Evolutionary conservation across 2,329 filamentous ascomycete species (phyloP).

Genomic region (Neopestalotiopsis sp.): DNA sequence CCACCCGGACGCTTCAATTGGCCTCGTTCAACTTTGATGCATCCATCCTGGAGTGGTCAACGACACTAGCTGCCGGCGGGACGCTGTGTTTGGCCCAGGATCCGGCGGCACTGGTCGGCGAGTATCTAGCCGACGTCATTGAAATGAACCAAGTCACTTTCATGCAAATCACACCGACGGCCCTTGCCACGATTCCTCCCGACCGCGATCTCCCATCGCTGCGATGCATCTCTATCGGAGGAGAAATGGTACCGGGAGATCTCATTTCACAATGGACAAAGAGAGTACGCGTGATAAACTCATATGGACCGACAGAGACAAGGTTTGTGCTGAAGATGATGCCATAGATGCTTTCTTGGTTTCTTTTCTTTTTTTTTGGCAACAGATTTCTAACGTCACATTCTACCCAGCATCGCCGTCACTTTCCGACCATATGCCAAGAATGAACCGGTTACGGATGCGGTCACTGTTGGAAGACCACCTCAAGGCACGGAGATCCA

Average conservation of each 20-base stretch:
- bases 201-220: not conserved
- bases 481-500: not conserved
- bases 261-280: not conserved
- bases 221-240: not conserved
- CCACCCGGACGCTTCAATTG: not conserved
- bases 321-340: not conserved
- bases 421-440: not conserved
- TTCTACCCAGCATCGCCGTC: not conserved
- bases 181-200: not conserved
- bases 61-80: not conserved
- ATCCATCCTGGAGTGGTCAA: not conserved
- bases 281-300: not conserved
- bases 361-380: too few relatives aligned
- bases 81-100: not conserved
- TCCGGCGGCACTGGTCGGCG: not conserved
- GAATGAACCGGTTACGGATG: not conserved
- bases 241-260: not conserved
- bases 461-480: not conserved
- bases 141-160: not conserved
- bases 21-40: not conserved
- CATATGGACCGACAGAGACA: constrained; percentile 1
- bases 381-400: not conserved
- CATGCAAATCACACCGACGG: not conserved
- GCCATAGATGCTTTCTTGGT: not conserved
- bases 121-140: constrained; percentile 4